Base-by-base conservation (phyloP, 2,329 filamentous ascomycete species). In the Geosmithia morbida region DNA sequence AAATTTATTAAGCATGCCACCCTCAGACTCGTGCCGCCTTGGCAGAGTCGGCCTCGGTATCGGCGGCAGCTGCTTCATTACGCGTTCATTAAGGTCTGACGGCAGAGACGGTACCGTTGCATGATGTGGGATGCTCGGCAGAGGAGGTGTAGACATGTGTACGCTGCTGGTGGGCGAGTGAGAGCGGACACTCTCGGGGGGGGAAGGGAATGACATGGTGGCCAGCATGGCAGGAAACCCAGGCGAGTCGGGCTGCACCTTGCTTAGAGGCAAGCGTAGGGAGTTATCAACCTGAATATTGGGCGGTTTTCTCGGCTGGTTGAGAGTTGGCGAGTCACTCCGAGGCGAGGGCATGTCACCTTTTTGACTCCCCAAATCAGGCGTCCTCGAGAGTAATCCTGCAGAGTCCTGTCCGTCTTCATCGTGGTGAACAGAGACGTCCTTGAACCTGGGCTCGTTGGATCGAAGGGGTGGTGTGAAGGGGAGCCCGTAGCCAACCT, bases 171-270 rank as follows among this genome's bases (percentile, higher is more conserved):
- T 46, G 2, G 44, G 16, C 4, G 48, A 43, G 41, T 49, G 48
- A 10, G 30, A 44, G 18, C 18, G 41, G 18, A 42, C 20, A 8
- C 39, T 49, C 41, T 49, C 44, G 11, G 48, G 48, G 3, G 48
- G 48, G 2, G 48, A 49, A 20, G 48, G 48, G 20, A 49, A 49
- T 37, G 44, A 39, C 48, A 49, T 46, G 40, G 39, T 19, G 2
- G 48, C 48, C 13, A 49, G 22, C 48, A 49, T 49, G 10, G 41
- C 42, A 7, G 48, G 48, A 18, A 49, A 49, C 6, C 48, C 48
- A 19, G 48, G 48, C 5, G 48, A 49, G 10, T 49, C 48, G 30
- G 44, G 37, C 6, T 13, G 40, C 16, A 43, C 17, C 7, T 43
- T n/a, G 8, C 10, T 44, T 13, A 19, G 16, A 10, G 48, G 48